Conservation (phyloP, 768 basidiomycete species). For the Hemileccinum rubropunctum region DNA sequence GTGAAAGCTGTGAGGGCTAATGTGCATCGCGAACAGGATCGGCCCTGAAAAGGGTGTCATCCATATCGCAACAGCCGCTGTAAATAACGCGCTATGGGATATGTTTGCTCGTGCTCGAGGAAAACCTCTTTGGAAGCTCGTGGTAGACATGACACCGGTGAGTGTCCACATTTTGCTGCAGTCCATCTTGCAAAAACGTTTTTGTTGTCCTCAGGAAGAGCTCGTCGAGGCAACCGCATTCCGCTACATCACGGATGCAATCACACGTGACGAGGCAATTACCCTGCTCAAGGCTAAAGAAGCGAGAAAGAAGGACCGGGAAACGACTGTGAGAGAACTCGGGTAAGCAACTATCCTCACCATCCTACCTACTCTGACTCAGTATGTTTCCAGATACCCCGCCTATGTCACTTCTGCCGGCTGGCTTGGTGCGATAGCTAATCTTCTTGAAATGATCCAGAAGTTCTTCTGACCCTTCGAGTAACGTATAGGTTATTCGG, state of each 20-base stretch:
- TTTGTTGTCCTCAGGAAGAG: conserved; percentile 57
- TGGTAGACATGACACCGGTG: conserved; percentile 86
- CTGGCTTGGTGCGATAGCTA: conserved; percentile 63
- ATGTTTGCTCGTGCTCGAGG: conserved; percentile 76
- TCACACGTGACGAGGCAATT: conserved; percentile 89
- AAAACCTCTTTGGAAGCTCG: conserved; percentile 93
- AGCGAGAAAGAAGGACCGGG: conserved; percentile 73
- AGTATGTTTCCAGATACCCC: conserved; percentile 60
- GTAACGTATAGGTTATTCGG: conserved; percentile 64
- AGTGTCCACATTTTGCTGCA: conserved; percentile 6
- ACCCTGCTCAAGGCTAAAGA: conserved; percentile 76
- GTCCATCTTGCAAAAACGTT: neutral
- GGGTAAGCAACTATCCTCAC: conserved; percentile 42
- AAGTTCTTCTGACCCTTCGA: conserved; percentile 5
- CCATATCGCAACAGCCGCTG: conserved; percentile 83
- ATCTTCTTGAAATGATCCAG: neutral
- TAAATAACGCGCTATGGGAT: conserved; percentile 94
- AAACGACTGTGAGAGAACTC: conserved; percentile 65
- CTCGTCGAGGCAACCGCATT: conserved; percentile 75
- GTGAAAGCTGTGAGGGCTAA: neutral
- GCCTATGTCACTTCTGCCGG: conserved; percentile 93
- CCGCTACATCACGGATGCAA: conserved; percentile 90
- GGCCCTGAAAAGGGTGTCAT: conserved; percentile 97
- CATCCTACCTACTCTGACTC: neutral
- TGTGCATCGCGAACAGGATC: conserved; percentile 49